Base-by-base conservation (phyloP, 139 green algal genomes). In the Diplosphaera chodatii region DNA sequence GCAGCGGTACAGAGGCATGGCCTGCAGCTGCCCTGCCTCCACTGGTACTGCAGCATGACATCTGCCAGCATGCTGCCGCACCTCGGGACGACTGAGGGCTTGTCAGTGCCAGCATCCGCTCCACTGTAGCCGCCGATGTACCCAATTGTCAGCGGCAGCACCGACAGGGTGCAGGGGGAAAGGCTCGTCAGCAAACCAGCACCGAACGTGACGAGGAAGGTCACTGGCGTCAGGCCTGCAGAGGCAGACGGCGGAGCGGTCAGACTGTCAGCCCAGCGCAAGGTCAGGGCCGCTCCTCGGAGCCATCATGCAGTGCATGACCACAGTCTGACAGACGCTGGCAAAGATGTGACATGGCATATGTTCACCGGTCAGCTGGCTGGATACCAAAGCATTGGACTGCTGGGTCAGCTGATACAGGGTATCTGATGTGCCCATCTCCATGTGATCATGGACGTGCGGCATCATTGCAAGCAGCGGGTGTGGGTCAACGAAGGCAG, bases 161-260 rank as follows among this genome's bases (percentile, higher is more conserved):
- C 88, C 23, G 80, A 91, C 4, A 96, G 77, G 0, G 89, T 96
- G 78, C 91, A 99, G 1, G 95, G 95, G 2, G 93, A 98, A 18
- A 99, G 73, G 77, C 85, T 95, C 28, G 94, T 98, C 3, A 92
- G 55, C 64, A 99, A 79, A 8, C 95, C 95, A 0, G 95, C 93
- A 1, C 33, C 78, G 28, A 96, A 75, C 4, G 96, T 85, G 3
- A 93, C 71, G 1, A 78, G 55, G 72, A 90, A 90, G 2, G 80
- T 92, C 13, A 84, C 27, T 6, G 92, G 90, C 0, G 84, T 83
- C 0, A 96, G 73, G 59, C 82, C 86, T 71, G 82, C 28, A 73
- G 48, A n/a, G n/a, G n/a, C n/a, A n/a, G n/a, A n/a, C n/a, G n/a
- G n/a, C n/a, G n/a, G n/a, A n/a, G n/a, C n/a, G n/a, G n/a, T n/a